These are phyloP conservation scores for Rhizopogon rudus DNA, from an alignment of 768 basidiomycete species.

Conservation along the genomic window DNA sequence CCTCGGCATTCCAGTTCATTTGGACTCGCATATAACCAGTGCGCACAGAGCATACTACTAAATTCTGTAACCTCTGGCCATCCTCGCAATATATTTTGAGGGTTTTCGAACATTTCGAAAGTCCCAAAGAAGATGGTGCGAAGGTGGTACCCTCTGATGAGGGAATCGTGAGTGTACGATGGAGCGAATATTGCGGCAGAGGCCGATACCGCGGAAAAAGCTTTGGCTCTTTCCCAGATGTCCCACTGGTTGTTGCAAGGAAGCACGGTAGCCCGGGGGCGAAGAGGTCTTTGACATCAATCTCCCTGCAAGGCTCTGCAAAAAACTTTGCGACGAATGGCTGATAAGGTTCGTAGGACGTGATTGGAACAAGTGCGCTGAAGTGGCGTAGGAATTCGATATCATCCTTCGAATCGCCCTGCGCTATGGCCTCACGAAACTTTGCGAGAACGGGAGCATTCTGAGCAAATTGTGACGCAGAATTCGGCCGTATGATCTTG, in stretches of 20 bases:
- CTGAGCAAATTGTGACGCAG: slow-evolving; percentile 4
- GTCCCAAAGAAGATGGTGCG: background rate
- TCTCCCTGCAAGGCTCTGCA: slow-evolving; percentile 12
- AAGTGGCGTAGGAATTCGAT: slow-evolving; percentile 7
- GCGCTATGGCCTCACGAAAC: slow-evolving; percentile 8
- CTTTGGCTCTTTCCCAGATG: slow-evolving; percentile 11
- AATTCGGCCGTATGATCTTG: slow-evolving; percentile 8
- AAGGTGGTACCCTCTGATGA: background rate
- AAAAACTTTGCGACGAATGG: slow-evolving; percentile 13
- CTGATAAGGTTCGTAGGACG: slow-evolving; percentile 15
- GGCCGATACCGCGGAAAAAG: slow-evolving; percentile 8
- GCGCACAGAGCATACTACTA: background rate
- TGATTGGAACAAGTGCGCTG: background rate
- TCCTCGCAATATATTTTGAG: background rate
- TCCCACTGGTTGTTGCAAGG: slow-evolving; percentile 9
- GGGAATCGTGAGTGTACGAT: background rate
- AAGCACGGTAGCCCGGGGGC: slow-evolving; percentile 14
- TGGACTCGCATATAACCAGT: background rate
- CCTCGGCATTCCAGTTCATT: background rate
- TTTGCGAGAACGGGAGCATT: background rate
- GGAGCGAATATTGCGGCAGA: background rate
- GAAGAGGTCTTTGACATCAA: slow-evolving; percentile 12
- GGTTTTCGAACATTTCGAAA: background rate
- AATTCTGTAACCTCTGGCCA: background rate
- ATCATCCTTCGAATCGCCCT: slow-evolving; percentile 2